Percentiles rank a stretch among this genome's conserved stretches.
Evolutionary conservation across 169 alveolate species (phyloP).

Genomic region (Cryptosporidium xiaoi): DNA sequence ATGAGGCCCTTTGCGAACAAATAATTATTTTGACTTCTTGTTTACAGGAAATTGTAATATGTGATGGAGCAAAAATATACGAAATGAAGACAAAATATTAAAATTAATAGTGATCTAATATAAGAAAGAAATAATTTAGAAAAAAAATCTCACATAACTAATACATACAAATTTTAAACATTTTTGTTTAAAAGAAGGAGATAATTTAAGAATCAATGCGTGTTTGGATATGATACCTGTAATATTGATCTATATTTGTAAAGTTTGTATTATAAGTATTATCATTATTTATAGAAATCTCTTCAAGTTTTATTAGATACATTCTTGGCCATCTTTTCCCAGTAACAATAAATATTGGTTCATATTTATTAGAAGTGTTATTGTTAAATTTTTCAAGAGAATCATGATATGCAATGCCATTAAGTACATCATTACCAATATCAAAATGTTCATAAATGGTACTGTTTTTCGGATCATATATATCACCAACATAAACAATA

Average conservation of each 20-base stretch:
- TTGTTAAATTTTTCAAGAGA: conserved; percentile 5
- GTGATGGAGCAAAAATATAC: conserved; percentile 46
- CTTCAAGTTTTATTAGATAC: conserved; percentile 20
- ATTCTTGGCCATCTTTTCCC: conserved; percentile 74
- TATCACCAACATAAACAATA: conserved; percentile 22
- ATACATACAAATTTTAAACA: neutral
- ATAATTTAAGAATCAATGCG: neutral
- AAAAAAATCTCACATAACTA: neutral
- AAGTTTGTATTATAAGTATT: neutral
- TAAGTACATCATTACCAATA: conserved; percentile 50
- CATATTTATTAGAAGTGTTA: neutral
- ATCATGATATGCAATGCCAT: conserved; percentile 71
- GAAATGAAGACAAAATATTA: conserved; percentile 18
- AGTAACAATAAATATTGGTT: conserved; percentile 60
- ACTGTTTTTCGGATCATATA: conserved; percentile 51
- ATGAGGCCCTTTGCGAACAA: conserved; percentile 45
- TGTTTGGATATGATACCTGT: neutral
- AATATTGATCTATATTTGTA: conserved; percentile 11
- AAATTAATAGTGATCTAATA: neutral
- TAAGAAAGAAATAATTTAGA: neutral
- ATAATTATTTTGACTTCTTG: conserved; percentile 34
- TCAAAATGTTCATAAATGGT: conserved; percentile 27
- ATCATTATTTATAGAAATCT: conserved; percentile 3
- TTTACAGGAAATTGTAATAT: conserved; percentile 27
- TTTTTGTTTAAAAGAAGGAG: neutral